phyloP scores from a whole-genome alignment of 768 basidiomycete species.

The Hebeloma cylindrosporum region DNA sequence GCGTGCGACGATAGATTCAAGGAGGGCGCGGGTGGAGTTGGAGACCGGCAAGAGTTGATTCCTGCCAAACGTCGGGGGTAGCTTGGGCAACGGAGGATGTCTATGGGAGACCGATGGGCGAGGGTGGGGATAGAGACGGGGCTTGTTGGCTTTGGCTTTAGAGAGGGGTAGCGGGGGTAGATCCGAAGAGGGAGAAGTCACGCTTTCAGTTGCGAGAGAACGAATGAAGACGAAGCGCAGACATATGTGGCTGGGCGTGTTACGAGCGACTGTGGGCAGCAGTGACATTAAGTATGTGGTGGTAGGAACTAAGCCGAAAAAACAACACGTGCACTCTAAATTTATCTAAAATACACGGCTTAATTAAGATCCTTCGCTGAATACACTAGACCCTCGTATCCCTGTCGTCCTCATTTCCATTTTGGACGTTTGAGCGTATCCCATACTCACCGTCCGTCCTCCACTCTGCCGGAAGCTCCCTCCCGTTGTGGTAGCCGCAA shows the following conservation, averaged over 20 bases:
- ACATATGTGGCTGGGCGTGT: conserved; percentile 12
- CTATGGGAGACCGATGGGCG: conserved; percentile 41
- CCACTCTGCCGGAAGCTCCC: conserved; percentile 20
- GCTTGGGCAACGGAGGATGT: conserved; percentile 41
- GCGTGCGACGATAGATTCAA: conserved; percentile 75
- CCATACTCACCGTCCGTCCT: conserved; percentile 25
- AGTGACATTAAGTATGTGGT: conserved; percentile 19
- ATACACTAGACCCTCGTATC: too few species aligned
- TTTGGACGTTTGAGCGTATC: conserved; percentile 13
- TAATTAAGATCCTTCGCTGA: too few species aligned
- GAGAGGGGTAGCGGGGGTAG: conserved; percentile 35
- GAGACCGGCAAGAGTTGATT: conserved; percentile 83
- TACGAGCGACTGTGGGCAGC: conserved; percentile 19
- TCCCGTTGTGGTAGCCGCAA: background rate
- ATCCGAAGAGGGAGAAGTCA: conserved; percentile 31
- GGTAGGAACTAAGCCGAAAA: conserved; percentile 10
- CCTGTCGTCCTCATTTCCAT: conserved; percentile 2
- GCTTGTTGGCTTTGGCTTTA: conserved; percentile 26
- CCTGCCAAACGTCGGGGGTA: conserved; percentile 73
- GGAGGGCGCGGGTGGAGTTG: conserved; percentile 73
- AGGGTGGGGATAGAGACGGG: conserved; percentile 47
- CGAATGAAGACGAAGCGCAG: conserved; percentile 33
- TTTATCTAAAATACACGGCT: too few species aligned
- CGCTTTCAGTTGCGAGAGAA: conserved; percentile 44
- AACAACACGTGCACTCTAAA: conserved; percentile 18